Evolutionary conservation across 768 basidiomycete genomes (phyloP), one percentile per base, ranked within the genome.

Genomic region (Tulasnella sp.): DNA sequence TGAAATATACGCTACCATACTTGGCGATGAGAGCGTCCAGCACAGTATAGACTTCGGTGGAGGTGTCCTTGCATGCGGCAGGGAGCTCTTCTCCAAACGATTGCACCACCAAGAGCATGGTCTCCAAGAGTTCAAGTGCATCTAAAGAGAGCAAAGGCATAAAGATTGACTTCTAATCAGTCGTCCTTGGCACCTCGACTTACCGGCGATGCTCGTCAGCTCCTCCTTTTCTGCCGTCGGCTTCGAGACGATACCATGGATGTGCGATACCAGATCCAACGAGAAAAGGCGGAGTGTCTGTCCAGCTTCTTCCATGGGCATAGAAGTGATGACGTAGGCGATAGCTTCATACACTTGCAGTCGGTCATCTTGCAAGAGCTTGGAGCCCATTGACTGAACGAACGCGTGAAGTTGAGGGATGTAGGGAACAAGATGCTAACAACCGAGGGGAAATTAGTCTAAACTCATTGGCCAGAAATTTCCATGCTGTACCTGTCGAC

Each of bases 271-370:
- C 71, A 97, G 88, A 76, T 95, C 95, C 75, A 90, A 81, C 36
- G 91, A 87, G 79, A 99, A 99, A 16, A 89, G 88, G 74, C 89
- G 88, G 59, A 99, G 86, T 1, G 92, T 94, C 75, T 88, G 87
- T 0, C 95, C 92, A 12, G 94, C 94, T 74, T 88, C 87, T 69
- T 89, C 87, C 85, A 95, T 90, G 1, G 91, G 88, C 95, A 98
- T 98, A 0, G 89, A 91, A 64, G 90, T 91, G 72, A 99, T 95
- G 70, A 99, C 92, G 80, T 92, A 89, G 5, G 93, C 95, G 75
- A 98, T 95, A 16, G 95, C 97, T 78, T 97, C 95, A 77, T 95
- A 94, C 19, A 99, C 90, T 79, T 95, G 91, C 64, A 92, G 86
- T 77, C 88, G 87, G 79, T 98, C 97, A 52, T 95, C 92, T 78